Conservation (phyloP, 2,329 filamentous ascomycete genomes). For the Cordyceps tenuipes region DNA sequence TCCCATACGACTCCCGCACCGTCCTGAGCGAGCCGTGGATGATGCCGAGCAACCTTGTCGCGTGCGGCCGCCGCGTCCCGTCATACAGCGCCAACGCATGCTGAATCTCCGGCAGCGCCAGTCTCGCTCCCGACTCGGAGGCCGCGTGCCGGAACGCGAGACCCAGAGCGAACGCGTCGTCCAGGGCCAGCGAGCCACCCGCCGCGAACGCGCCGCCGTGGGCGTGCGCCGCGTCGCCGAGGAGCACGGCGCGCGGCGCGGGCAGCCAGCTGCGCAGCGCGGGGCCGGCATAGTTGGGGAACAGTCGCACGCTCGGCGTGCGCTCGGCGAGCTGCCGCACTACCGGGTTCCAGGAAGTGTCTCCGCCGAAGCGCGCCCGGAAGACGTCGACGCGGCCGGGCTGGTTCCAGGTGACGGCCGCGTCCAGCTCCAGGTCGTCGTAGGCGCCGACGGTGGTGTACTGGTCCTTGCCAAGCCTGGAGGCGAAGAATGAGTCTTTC, state of each 20-base stretch:
- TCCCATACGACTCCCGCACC: not conserved
- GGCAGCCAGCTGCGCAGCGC: conserved; percentile 28
- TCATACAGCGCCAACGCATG: conserved; percentile 7
- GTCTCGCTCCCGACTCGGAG: not conserved
- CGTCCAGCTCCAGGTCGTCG: conserved; percentile 26
- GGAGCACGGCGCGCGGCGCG: conserved; percentile 24
- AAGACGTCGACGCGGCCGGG: conserved; percentile 27
- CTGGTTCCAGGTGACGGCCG: conserved; percentile 29
- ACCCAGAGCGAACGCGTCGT: conserved; percentile 22
- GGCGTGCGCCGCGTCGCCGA: conserved; percentile 31
- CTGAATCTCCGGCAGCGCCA: not conserved
- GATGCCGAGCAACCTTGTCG: conserved; percentile 11
- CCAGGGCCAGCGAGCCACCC: conserved; percentile 29
- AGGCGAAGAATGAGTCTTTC: conserved; percentile 29
- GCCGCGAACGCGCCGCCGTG: conserved; percentile 32
- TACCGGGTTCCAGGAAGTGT: conserved; percentile 28
- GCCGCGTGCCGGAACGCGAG: not conserved
- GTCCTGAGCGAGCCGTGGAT: conserved; percentile 4
- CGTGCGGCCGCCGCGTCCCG: conserved; percentile 13
- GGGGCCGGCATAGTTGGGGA: conserved; percentile 33
- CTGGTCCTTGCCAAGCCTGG: conserved; percentile 30
- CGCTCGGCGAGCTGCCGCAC: conserved; percentile 30
- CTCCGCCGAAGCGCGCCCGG: conserved; percentile 25
- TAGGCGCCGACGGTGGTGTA: conserved; percentile 35
- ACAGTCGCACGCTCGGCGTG: conserved; percentile 31